Conservation (phyloP, 1,284 basidiomycete genomes). For the Rhodotorula mucilaginosa region DNA sequence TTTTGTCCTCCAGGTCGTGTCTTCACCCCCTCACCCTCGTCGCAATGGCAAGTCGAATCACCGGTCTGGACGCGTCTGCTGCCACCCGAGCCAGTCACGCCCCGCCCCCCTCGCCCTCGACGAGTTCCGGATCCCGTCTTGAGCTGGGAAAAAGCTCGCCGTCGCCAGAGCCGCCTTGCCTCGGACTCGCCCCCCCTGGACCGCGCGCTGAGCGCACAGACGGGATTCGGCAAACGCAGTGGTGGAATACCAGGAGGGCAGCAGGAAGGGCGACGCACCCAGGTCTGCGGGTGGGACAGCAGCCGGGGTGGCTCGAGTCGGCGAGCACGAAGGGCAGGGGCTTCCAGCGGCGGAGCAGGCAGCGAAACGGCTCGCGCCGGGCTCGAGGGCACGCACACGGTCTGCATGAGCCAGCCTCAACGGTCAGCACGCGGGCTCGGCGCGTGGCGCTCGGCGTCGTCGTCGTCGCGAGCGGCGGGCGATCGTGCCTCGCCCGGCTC, state of each 20-base stretch:
- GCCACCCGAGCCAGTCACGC: not conserved
- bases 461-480: no score
- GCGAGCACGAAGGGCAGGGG: not conserved
- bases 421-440: no score
- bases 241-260: no score
- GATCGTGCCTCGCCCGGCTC: no score
- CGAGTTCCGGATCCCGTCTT: not conserved
- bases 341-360: not conserved
- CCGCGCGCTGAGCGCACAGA: not conserved
- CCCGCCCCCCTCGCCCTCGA: not conserved
- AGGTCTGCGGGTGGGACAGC: not conserved
- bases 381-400: not conserved
- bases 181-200: not conserved
- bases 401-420: not conserved
- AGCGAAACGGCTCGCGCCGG: not conserved
- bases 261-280: no score
- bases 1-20: constrained; percentile 3
- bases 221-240: not conserved
- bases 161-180: not conserved
- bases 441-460: no score
- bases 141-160: not conserved
- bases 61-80: not conserved
- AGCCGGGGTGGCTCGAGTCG: not conserved
- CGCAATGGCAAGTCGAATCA: constrained; percentile 3
- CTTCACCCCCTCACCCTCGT: constrained; percentile 6